phyloP scores from a whole-genome alignment of 768 basidiomycete species.

The Cyclocybe aegerita region DNA sequence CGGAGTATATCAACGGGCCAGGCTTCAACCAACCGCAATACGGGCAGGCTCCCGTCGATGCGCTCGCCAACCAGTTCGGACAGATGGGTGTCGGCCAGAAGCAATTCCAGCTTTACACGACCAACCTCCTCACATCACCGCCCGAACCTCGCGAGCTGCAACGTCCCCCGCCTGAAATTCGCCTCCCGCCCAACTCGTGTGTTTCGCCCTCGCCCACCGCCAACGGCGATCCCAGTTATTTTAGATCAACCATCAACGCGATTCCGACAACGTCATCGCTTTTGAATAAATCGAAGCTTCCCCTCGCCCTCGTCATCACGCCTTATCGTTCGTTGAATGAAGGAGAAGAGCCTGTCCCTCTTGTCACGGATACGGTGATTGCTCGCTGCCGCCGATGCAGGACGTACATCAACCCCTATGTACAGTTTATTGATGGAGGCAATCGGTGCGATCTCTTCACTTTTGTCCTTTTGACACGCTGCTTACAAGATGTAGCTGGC shows the following conservation, averaged over 20 bases:
- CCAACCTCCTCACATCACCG: conserved; percentile 90
- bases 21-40: conserved; percentile 40
- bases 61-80: conserved; percentile 80
- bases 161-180: conserved; percentile 84
- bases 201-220: conserved; percentile 76
- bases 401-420: conserved; percentile 96
- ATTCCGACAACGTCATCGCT: conserved; percentile 89
- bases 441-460: conserved; percentile 55
- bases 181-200: conserved; percentile 81
- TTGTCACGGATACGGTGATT: conserved; percentile 91
- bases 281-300: conserved; percentile 86
- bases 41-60: conserved; percentile 54
- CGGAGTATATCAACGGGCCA: conserved; percentile 45
- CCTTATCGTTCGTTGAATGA: conserved; percentile 87
- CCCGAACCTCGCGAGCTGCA: conserved; percentile 87
- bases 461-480: background rate
- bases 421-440: conserved; percentile 97
- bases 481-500: conserved; percentile 60
- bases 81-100: conserved; percentile 85
- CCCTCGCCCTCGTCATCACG: conserved; percentile 84
- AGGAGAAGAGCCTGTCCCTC: conserved; percentile 83
- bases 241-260: conserved; percentile 89
- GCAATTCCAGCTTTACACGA: conserved; percentile 76
- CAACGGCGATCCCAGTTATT: conserved; percentile 89
- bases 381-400: conserved; percentile 95